Conservation (phyloP, 768 basidiomycete genomes). For the Boletus eberwhitei region DNA sequence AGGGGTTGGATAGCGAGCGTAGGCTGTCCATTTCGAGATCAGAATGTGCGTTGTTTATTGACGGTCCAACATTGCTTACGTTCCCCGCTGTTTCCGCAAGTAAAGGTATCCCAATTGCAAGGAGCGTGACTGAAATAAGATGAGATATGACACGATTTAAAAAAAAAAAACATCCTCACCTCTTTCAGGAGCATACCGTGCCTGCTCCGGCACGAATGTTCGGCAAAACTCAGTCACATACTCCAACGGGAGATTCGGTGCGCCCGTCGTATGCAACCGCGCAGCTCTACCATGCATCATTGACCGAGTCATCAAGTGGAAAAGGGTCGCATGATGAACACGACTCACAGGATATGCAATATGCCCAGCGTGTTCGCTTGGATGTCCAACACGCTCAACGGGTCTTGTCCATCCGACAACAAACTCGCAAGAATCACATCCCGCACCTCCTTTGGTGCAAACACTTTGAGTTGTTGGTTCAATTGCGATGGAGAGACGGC, state of each 20-base stretch:
- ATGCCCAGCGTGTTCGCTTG: slow-evolving; percentile 58
- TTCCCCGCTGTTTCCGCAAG: slow-evolving; percentile 47
- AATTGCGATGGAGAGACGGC: slow-evolving; percentile 36
- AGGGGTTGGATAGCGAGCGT: slow-evolving; percentile 56
- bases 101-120: slow-evolving; percentile 62
- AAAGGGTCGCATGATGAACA: background rate
- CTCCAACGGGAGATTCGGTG: slow-evolving; percentile 38
- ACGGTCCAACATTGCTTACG: slow-evolving; percentile 38
- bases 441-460: slow-evolving; percentile 53
- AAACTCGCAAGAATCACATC: slow-evolving; percentile 54
- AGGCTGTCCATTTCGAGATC: slow-evolving; percentile 33
- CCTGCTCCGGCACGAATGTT: slow-evolving; percentile 59
- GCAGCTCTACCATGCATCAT: slow-evolving; percentile 46
- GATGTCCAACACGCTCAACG: slow-evolving; percentile 55
- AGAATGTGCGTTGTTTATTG: background rate
- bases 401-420: slow-evolving; percentile 63
- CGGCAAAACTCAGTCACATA: slow-evolving; percentile 58
- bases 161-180: slow-evolving; percentile 35
- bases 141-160: background rate
- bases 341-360: slow-evolving; percentile 68
- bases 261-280: slow-evolving; percentile 42
- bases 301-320: background rate
- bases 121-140: slow-evolving; percentile 48
- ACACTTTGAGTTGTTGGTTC: slow-evolving; percentile 43
- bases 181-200: slow-evolving; percentile 65